Base-by-base conservation (phyloP, 176 grass and related monocot genomes). In the Alloteropsis semialata region DNA sequence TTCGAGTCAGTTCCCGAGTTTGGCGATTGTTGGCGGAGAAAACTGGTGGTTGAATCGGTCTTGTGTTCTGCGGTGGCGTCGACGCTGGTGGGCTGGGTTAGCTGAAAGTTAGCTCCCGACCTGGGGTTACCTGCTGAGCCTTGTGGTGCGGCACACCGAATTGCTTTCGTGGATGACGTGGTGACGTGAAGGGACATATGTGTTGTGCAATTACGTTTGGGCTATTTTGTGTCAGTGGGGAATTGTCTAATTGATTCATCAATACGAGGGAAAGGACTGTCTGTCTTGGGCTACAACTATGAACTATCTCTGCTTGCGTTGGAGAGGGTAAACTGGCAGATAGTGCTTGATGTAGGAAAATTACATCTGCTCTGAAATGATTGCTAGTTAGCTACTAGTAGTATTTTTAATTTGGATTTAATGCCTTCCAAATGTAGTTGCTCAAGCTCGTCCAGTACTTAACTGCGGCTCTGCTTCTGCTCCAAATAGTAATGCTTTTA, bases 21-120 rank as follows among this genome's bases (percentile, higher is more conserved):
- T 22, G 38, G 22, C 13, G 36, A 7, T 38, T 17, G 25, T 32
- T 38, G 65, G 83, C 22, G 27, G 62, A 30, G 17, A 38, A 53
- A 53, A 46, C 5, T 36, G 49, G 43, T 85, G 29, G 64, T 51
- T 78, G 56, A 41, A 45, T 56, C 59, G 83, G 38, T 29, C 72
- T 7, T 58, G 57, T 11, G 65, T 30, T 53, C 37, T n/a, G 42
- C 13, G 72, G 72, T 81, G 32, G 36, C 34, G 70, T 55, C 21
- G 67, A 25, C 53, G 75, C 2, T 71, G 76, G 62, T 68, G 32
- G 9, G 46, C 28, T 69, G 29, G 27, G 38, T 11, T 32, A 33
- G 65, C 65, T 82, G 12, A 32, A 77, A 90, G 38, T 73, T 78
- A 78, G 83, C 83, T 86, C n/a, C 22, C 38, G 21, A 78, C 72